phyloP scores from a whole-genome alignment of 768 basidiomycete species.

The Rhodotorula sphaerocarpa region DNA sequence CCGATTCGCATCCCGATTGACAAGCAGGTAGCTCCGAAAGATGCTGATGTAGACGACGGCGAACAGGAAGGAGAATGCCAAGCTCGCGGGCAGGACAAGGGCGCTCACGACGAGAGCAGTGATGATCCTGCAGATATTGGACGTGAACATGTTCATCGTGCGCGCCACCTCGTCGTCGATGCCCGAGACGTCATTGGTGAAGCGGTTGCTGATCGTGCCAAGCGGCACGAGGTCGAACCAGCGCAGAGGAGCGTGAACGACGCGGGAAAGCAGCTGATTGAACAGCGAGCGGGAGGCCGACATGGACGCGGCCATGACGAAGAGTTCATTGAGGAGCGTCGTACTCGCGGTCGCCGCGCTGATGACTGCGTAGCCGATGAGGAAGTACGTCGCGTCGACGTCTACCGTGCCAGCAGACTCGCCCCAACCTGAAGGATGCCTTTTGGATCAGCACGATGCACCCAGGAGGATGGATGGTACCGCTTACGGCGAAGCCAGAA shows the following conservation, averaged over 20 bases:
- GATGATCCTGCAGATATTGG: conserved; percentile 41
- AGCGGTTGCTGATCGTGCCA: conserved; percentile 69
- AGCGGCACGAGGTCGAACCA: conserved; percentile 69
- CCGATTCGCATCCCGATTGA: conserved; percentile 58
- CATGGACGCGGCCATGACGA: conserved; percentile 5
- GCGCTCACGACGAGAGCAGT: conserved; percentile 59
- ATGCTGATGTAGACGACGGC: conserved; percentile 60
- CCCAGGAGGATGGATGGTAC: neutral
- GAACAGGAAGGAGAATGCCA: conserved; percentile 59
- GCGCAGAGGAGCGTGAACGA: conserved; percentile 57
- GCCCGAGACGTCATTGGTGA: conserved; percentile 53
- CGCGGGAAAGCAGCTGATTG: conserved; percentile 50
- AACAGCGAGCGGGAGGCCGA: conserved; percentile 46
- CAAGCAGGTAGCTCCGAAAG: conserved; percentile 56
- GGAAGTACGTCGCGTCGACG: conserved; percentile 1
- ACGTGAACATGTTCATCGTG: conserved; percentile 12
- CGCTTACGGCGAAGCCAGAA: conserved; percentile 22
- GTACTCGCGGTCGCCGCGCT: neutral
- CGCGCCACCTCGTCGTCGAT: conserved; percentile 22
- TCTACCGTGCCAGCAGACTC: neutral
- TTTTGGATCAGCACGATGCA: neutral
- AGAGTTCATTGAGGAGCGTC: neutral
- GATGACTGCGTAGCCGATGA: neutral
- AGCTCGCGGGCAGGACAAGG: conserved; percentile 56
- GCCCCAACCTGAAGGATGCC: conserved; percentile 3